Evolutionary conservation across 2,329 filamentous ascomycete species (phyloP).

Genomic region (Juglanconis oblonga): DNA sequence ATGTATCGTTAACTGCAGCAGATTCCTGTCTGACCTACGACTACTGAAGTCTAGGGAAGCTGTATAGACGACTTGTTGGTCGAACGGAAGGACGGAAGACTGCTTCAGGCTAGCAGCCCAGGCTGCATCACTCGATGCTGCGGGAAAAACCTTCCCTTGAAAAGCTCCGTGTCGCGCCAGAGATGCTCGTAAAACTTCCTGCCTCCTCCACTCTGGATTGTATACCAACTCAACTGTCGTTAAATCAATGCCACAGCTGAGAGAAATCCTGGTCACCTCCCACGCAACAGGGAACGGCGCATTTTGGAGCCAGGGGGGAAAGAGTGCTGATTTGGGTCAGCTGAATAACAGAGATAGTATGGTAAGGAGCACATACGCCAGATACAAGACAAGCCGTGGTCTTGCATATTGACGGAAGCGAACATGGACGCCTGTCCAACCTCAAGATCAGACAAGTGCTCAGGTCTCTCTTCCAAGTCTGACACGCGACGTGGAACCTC

Average conservation of each 20-base stretch:
- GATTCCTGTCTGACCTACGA: slow-evolving; percentile 25
- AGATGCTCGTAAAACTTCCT: slow-evolving; percentile 38
- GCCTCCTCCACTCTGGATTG: slow-evolving; percentile 40
- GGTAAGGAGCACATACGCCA: background rate
- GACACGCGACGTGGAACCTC: background rate
- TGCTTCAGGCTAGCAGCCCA: slow-evolving; percentile 43
- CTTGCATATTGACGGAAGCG: background rate
- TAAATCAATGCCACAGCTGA: slow-evolving; percentile 42
- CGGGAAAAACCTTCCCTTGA: slow-evolving; percentile 44
- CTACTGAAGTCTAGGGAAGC: slow-evolving; percentile 38
- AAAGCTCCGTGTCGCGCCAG: slow-evolving; percentile 40
- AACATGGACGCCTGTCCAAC: no score
- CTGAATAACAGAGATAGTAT: background rate
- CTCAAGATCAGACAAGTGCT: no score
- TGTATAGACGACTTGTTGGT: slow-evolving; percentile 38
- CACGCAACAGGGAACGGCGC: slow-evolving; percentile 50
- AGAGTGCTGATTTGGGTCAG: slow-evolving; percentile 29
- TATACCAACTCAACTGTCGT: slow-evolving; percentile 34
- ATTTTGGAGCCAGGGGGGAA: slow-evolving; percentile 37
- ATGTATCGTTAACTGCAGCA: slow-evolving; percentile 46
- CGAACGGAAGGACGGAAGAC: slow-evolving; percentile 25
- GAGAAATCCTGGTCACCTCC: slow-evolving; percentile 49
- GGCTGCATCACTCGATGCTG: slow-evolving; percentile 36
- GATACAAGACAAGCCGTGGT: background rate
- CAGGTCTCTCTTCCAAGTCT: background rate